Conservation (phyloP, 768 basidiomycete genomes). For the Suillus americanus region DNA sequence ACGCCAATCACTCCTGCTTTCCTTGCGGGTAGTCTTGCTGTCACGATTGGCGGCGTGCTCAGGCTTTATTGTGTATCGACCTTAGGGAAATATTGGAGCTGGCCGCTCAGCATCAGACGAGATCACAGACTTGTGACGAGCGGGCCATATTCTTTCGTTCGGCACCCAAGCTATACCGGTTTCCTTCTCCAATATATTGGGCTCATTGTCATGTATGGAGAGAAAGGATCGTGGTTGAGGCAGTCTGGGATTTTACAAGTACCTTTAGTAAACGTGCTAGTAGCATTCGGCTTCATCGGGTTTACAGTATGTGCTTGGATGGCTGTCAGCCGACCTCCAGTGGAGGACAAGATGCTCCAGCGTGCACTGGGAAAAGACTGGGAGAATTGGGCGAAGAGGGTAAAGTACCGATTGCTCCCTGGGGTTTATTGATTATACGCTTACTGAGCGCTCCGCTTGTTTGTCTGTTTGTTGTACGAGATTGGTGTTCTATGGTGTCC, state of each 20-base stretch:
- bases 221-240: not conserved
- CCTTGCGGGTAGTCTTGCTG: slow-evolving; percentile 16
- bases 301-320: not conserved
- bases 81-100: slow-evolving; percentile 28
- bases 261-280: not conserved
- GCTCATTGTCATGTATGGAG: not conserved
- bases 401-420: not conserved
- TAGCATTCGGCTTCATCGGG: not conserved
- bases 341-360: slow-evolving; percentile 11
- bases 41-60: slow-evolving; percentile 18
- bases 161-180: slow-evolving; percentile 20
- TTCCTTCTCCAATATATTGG: not conserved
- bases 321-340: slow-evolving; percentile 13
- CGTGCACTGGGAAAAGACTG: slow-evolving; percentile 12
- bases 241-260: slow-evolving; percentile 1
- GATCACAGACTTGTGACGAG: slow-evolving; percentile 26
- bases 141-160: slow-evolving; percentile 24
- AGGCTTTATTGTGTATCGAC: slow-evolving; percentile 24
- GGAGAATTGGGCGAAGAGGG: slow-evolving; percentile 5
- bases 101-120: slow-evolving; percentile 22
- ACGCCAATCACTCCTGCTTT: slow-evolving; percentile 12
- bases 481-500: not conserved
- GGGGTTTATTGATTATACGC: not conserved
- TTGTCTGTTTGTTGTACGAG: not conserved
- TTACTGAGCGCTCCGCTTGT: not conserved